Conservation (phyloP, 2,329 filamentous ascomycete species). For the Aspergillus transmontanensis region DNA sequence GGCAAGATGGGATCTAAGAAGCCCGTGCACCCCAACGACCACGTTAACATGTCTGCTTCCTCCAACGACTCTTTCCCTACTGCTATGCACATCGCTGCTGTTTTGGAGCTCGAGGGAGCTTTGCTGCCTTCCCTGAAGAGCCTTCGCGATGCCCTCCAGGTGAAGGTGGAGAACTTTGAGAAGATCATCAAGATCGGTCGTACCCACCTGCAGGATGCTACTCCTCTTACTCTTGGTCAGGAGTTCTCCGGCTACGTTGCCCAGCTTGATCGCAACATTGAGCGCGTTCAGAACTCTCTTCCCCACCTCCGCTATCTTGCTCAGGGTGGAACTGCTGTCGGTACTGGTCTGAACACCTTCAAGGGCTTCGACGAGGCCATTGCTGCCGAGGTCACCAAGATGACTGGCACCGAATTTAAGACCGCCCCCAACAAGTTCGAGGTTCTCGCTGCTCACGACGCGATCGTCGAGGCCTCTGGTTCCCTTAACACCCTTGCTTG, state of each 20-base stretch:
- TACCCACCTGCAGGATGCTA: constrained; percentile 96
- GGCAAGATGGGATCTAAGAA: constrained; percentile 95
- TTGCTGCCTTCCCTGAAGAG: constrained; percentile 81
- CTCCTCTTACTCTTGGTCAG: constrained; percentile 90
- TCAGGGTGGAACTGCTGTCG: constrained; percentile 95
- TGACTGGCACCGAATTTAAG: constrained; percentile 91
- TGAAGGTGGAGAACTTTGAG: constrained; percentile 86
- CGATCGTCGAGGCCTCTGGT: constrained; percentile 90
- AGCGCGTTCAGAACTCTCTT: constrained; percentile 79
- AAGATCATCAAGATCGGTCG: constrained; percentile 99
- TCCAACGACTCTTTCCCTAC: constrained; percentile 99
- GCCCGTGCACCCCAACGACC: constrained; percentile 98
- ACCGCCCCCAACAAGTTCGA: constrained; percentile 99
- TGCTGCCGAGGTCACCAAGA: constrained; percentile 84
- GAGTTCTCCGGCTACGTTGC: constrained; percentile 98
- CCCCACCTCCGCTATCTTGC: constrained; percentile 85
- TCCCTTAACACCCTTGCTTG: constrained; percentile 88
- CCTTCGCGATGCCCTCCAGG: constrained; percentile 80
- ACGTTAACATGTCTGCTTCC: constrained; percentile 98
- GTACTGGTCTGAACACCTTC: constrained; percentile 96
- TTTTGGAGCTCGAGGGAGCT: constrained; percentile 85
- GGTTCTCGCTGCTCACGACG: constrained; percentile 92
- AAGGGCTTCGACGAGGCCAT: constrained; percentile 93
- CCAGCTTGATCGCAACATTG: constrained; percentile 87
- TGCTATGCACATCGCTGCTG: constrained; percentile 98